These are phyloP conservation scores for Chrysosporium keratinophilum DNA, from an alignment of 2,329 filamentous ascomycete genomes.

Conservation along the genomic window DNA sequence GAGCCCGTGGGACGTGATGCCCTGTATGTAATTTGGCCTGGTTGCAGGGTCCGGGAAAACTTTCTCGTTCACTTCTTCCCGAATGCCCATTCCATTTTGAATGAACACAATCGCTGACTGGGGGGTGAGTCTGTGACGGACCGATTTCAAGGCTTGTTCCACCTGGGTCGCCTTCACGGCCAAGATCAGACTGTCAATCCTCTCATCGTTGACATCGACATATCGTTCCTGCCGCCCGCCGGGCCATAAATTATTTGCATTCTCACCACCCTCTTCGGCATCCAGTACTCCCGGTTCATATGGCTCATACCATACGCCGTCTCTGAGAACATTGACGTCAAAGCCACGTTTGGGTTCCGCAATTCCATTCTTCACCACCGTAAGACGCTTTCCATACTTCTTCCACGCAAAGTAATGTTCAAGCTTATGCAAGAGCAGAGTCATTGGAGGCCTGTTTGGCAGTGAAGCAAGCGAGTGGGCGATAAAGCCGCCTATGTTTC, in stretches of 20 bases:
- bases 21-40: constrained; percentile 67
- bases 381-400: constrained; percentile 24
- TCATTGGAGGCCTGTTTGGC: constrained; percentile 54
- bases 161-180: constrained; percentile 64
- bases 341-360: constrained; percentile 36
- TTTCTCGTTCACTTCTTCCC: constrained; percentile 63
- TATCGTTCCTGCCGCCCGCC: neutral
- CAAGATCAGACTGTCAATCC: constrained; percentile 65
- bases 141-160: constrained; percentile 52
- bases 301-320: constrained; percentile 27
- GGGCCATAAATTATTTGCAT: neutral
- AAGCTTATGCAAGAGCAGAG: constrained; percentile 61
- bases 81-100: constrained; percentile 70
- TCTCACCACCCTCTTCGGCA: neutral
- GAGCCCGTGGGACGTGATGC: constrained; percentile 52
- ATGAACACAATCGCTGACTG: constrained; percentile 65
- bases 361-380: constrained; percentile 31
- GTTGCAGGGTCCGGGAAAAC: constrained; percentile 57
- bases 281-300: constrained; percentile 16
- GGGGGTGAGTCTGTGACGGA: constrained; percentile 56
- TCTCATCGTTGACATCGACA: constrained; percentile 31
- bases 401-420: constrained; percentile 29
- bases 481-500: constrained; percentile 70
- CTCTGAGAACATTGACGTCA: constrained; percentile 33
- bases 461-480: constrained; percentile 59